phyloP scores from a whole-genome alignment of 192 early-diverging fungal genomes.

The Geranomyces variabilis region DNA sequence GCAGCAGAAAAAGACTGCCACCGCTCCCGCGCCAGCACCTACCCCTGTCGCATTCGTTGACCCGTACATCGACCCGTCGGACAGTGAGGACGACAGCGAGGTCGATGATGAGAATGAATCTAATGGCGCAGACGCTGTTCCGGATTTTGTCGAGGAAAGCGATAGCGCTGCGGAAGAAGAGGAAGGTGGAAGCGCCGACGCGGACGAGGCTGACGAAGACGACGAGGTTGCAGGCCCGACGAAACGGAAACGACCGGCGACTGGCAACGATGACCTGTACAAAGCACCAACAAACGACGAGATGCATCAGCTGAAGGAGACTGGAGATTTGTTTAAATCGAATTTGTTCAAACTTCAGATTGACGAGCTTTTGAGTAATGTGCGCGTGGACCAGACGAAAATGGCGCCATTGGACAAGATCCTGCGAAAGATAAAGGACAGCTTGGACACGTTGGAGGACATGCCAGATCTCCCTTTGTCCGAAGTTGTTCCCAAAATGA shows the following conservation, averaged over 20 bases:
- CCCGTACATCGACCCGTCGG: constrained; percentile 33
- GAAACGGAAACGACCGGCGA: constrained; percentile 45
- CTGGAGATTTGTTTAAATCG: constrained; percentile 80
- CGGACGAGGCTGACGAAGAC: constrained; percentile 46
- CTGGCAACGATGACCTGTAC: constrained; percentile 32
- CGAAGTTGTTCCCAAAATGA: constrained; percentile 3
- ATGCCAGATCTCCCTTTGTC: constrained; percentile 54
- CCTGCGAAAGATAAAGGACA: constrained; percentile 69
- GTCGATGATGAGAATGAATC: constrained; percentile 1
- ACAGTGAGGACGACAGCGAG: constrained; percentile 47
- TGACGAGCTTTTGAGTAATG: constrained; percentile 75
- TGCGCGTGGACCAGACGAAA: constrained; percentile 58
- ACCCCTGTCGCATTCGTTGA: background rate
- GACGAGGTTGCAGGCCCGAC: constrained; percentile 33
- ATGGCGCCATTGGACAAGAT: constrained; percentile 61
- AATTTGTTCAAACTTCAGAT: constrained; percentile 92
- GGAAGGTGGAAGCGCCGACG: constrained; percentile 37
- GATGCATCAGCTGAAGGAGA: constrained; percentile 81
- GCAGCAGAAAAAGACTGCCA: background rate
- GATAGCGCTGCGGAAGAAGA: constrained; percentile 52
- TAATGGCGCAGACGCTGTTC: constrained; percentile 40
- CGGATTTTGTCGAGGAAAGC: constrained; percentile 53
- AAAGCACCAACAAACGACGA: constrained; percentile 73
- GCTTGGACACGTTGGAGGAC: constrained; percentile 63
- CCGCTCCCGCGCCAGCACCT: background rate